Evolutionary conservation across 768 basidiomycete species (phyloP), one percentile per base, ranked within the genome.

Genomic region (Lactarius indigo): DNA sequence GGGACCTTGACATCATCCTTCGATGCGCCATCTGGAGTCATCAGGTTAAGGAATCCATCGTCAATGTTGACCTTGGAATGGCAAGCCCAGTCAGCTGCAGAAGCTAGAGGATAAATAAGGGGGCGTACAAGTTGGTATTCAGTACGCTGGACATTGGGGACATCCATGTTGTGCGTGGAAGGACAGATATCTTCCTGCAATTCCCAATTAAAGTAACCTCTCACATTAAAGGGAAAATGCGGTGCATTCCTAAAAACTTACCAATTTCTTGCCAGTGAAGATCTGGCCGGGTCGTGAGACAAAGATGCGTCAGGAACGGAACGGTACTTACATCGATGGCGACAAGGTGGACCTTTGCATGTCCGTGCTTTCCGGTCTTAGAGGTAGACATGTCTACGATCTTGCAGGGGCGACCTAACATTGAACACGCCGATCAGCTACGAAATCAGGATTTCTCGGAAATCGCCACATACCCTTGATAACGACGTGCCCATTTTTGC

Each of bases 101-200:
- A 39, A 12, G 18, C 2, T 5, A 35, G 18, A 23, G 30, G 13
- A 41, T 6, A 58, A 60, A 50, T 58, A 15, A 10, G 69, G 64
- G 54, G 62, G 68, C 28, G 56, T 76, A 94, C 91, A 75, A 99
- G 89, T 74, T 89, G 84, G 85, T 88, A 98, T 87, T 99, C 97
- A 68, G 81, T 84, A 77, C 96, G 92, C 58, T 33, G 68, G 76
- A 99, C 94, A 81, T 97, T 92, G 78, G 96, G 96, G 74, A 97
- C 96, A 73, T 98, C 96, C 93, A 99, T 95, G 84, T 99, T 99
- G 87, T 99, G 97, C 78, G 96, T 99, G 76, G 94, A 96, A 74
- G 94, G 94, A 73, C 77, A 92, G 78, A 94, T 92, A 84, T 93
- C 92, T 86, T 94, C 92, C 91, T 93, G 76, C 79, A 69, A 42